Conservation (phyloP, 2,329 filamentous ascomycete genomes). For the Clonostachys chloroleuca region DNA sequence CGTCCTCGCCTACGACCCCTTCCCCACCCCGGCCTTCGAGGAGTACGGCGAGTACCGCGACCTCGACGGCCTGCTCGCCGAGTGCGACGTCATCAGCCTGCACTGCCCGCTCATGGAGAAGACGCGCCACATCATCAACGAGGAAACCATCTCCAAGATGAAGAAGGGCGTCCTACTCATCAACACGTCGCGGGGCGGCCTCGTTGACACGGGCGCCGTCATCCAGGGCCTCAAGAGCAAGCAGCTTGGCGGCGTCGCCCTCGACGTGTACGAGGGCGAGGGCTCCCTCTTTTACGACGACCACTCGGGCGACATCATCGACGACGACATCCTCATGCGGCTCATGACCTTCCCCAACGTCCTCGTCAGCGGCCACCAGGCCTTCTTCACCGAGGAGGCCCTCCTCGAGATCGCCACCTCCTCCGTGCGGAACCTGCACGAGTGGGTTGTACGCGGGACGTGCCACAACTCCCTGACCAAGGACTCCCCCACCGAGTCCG, state of each 20-base stretch:
- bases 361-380: constrained; percentile 63
- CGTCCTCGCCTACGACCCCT: constrained; percentile 58
- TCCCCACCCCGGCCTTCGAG: constrained; percentile 40
- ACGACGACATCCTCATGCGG: constrained; percentile 62
- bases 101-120: constrained; percentile 60
- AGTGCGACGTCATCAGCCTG: constrained; percentile 58
- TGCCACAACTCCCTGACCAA: constrained; percentile 28
- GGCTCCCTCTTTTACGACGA: constrained; percentile 61
- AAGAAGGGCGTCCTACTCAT: constrained; percentile 58
- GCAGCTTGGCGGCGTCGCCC: constrained; percentile 56
- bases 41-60: constrained; percentile 45
- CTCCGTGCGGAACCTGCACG: constrained; percentile 52
- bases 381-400: constrained; percentile 65
- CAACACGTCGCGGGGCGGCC: constrained; percentile 64
- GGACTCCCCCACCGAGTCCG: constrained; percentile 2
- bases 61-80: constrained; percentile 48
- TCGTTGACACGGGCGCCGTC: constrained; percentile 57
- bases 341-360: constrained; percentile 67
- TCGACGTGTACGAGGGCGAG: constrained; percentile 68
- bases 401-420: constrained; percentile 57
- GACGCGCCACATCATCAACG: constrained; percentile 59
- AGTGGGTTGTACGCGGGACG: constrained; percentile 26
- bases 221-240: constrained; percentile 56
- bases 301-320: constrained; percentile 58
- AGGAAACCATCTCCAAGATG: constrained; percentile 45